Base-by-base conservation (phyloP, 257 asterid genomes). In the Petunia axillaris region DNA sequence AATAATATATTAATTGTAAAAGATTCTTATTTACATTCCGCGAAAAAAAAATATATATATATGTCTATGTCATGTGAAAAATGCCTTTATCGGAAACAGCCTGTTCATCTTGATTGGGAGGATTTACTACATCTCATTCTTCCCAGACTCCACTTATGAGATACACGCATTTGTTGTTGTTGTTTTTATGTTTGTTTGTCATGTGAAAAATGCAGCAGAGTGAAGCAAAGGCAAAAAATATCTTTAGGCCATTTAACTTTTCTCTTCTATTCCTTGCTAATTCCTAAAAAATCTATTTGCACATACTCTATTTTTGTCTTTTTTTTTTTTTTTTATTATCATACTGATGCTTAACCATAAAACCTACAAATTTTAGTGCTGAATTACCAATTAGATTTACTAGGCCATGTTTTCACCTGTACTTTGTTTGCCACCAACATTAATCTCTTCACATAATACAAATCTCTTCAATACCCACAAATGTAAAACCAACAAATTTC, bases 371-470 rank as follows among this genome's bases (percentile, higher is more conserved):
- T 71, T 43, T 48, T 71, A 60, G 43, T 0, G 60, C 2, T 48
- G n/a, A 8, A n/a, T 44, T 66, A 14, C 25, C 52, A 39, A 14
- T 36, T 10, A 10, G 11, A 65, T 65, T 10, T 39, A 65, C 74
- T n/a, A 10, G 77, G 77, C 77, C 62, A 93, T 93, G 97, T 88
- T 91, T 86, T 86, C 92, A 7, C 86, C 85, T 35, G 74, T 88
- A 50, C 82, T 82, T 55, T 84, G 79, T 50, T 77, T 84, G 7
- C 85, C 89, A 40, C 10, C 86, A 70, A 54, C 83, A 39, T 16
- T 82, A 58, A 58, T 62, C 54, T 52, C 82, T 39, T 67, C 81
- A 16, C 76, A 75, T 52, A 40, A 64, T 76, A 82, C 75, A 62
- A 79, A 58, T 13, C 79, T 53, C 25, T 59, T 74, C 37, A 79